Base-by-base conservation (phyloP, 2,329 filamentous ascomycete species). In the Endothia cerciana region DNA sequence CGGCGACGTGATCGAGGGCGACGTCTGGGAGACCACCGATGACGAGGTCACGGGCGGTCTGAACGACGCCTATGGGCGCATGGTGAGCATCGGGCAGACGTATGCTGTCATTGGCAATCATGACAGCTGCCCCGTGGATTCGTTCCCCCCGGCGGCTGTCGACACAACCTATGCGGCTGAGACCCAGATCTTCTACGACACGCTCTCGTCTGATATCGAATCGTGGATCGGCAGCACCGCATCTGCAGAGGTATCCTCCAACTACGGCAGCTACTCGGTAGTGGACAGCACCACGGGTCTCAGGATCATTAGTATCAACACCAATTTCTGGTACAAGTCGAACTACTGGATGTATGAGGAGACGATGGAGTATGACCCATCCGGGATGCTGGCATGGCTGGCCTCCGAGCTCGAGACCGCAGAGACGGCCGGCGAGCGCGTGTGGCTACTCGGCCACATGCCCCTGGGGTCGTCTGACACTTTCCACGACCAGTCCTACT, bases 361-460 rank as follows among this genome's bases (percentile, higher is more conserved):
- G 56, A 76, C 79, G 0, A 81, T 85, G 77, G 74, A 82, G 56
- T 73, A 73, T 15, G 85, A 87, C 70, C 85, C 85, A 2, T 80
- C 80, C 71, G 77, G 77, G 15, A 81, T 87, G 71, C 76, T 88
- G 3, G 74, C 78, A 19, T 87, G 85, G 83, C 77, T 88, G 8
- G 81, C 85, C 5, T 63, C 70, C 3, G 82, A 88, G 70, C 80
- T 89, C 0, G 79, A 84, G 61, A 76, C 77, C 2, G 84, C 86
- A 2, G 85, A 88, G 69, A 76, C 76, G 55, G 78, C 79, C 0
- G 78, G 78, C 43, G 80, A 87, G 71, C 79, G 82, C 28, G 86
- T 85, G 30, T 88, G 82, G 75, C 78, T 89, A 49, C 81, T 87
- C 40, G 84, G 83, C 1, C 86, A 89, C 70, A 86, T 86, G 78